Conservation (phyloP, 164 flowering plant species). For the Paratinospora sagittata region DNA sequence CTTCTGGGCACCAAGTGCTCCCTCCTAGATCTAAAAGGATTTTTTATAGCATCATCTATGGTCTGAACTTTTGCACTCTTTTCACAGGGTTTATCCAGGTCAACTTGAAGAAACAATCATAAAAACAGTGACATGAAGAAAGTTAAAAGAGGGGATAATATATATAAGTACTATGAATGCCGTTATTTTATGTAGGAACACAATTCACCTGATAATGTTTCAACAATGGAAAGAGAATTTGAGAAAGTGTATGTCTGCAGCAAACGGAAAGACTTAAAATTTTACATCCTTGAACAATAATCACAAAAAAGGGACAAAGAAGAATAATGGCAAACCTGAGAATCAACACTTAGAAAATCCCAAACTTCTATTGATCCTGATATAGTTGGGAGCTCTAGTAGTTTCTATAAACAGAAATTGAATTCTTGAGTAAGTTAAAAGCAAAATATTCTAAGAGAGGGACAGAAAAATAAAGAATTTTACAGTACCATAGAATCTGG, state of each 20-base stretch:
- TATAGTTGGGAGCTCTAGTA: constrained; percentile 80
- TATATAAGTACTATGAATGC: background rate
- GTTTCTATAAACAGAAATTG: constrained; percentile 40
- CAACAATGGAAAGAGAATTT: constrained; percentile 76
- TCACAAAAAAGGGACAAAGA: background rate
- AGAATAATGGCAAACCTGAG: constrained; percentile 61
- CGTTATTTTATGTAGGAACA: background rate
- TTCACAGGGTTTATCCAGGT: constrained; percentile 47
- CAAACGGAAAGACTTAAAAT: background rate
- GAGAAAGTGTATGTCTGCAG: constrained; percentile 89
- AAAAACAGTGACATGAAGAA: constrained; percentile 9
- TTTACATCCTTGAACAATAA: constrained; percentile 2
- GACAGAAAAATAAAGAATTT: background rate
- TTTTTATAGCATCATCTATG: constrained; percentile 18
- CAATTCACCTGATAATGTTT: constrained; percentile 75
- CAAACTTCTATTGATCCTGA: constrained; percentile 95
- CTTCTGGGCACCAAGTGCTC: constrained; percentile 25
- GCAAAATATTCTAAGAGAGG: background rate
- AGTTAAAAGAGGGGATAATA: background rate
- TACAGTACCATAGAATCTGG: background rate
- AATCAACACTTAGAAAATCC: constrained; percentile 99
- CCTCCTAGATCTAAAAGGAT: constrained; percentile 27
- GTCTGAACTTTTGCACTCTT: constrained; percentile 28
- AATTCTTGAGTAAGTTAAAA: background rate
- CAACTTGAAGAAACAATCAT: constrained; percentile 37